These are phyloP conservation scores for Aspergillus piperis DNA, from an alignment of 2,329 filamentous ascomycete species.

Conservation along the genomic window DNA sequence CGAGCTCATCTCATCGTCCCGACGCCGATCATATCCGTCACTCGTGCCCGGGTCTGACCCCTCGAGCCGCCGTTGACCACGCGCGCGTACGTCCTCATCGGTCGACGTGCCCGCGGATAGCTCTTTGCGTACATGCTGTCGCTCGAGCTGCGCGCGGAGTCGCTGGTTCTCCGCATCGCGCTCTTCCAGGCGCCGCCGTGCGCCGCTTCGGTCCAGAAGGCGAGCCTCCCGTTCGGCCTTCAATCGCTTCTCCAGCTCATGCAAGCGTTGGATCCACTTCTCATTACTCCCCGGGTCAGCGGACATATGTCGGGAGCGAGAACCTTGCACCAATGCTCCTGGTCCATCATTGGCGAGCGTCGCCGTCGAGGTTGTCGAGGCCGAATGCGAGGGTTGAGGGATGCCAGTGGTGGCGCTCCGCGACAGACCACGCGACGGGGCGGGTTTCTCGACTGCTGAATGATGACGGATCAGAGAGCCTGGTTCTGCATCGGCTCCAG, in stretches of 20 bases:
- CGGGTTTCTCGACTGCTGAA: conserved; percentile 50
- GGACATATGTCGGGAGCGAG: conserved; percentile 24
- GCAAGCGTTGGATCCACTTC: conserved; percentile 80
- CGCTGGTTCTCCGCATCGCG: conserved; percentile 73
- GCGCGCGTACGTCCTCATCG: conserved; percentile 22
- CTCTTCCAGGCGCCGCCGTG: conserved; percentile 75
- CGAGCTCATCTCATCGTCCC: conserved; percentile 37
- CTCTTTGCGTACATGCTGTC: conserved; percentile 50
- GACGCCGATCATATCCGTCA: conserved; percentile 20
- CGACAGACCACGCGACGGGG: conserved; percentile 27
- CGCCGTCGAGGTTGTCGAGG: conserved; percentile 35
- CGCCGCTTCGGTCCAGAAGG: conserved; percentile 79
- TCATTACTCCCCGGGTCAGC: conserved; percentile 58
- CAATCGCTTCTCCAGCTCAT: conserved; percentile 83
- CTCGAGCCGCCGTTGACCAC: conserved; percentile 5
- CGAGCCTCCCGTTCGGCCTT: conserved; percentile 88
- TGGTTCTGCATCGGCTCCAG: conserved; percentile 34
- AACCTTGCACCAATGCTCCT: conserved; percentile 28
- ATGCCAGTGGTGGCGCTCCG: conserved; percentile 37
- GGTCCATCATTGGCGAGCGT: conserved; percentile 28
- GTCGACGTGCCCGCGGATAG: conserved; percentile 25
- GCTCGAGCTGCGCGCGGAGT: conserved; percentile 64
- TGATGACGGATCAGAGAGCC: conserved; percentile 58
- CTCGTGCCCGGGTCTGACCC: conserved; percentile 12
- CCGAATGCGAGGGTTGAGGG: conserved; percentile 37